Evolutionary conservation across 768 basidiomycete species (phyloP).

Genomic region (Tulasnella sp.): DNA sequence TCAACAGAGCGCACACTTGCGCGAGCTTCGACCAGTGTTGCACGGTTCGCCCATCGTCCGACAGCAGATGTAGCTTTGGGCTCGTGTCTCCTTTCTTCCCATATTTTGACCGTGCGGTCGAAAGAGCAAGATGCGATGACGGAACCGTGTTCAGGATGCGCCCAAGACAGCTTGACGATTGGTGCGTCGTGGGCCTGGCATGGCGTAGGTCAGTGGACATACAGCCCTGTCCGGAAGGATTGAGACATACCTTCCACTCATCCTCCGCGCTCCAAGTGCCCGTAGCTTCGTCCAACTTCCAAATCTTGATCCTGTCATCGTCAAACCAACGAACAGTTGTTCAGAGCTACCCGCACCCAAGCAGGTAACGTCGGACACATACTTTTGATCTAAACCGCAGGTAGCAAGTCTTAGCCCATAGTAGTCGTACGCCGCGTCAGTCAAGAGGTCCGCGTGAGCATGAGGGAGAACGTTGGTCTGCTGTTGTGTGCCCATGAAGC

Average conservation of each 20-base stretch:
- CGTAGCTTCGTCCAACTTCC: constrained; percentile 60
- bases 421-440: constrained; percentile 82
- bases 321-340: constrained; percentile 12
- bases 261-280: constrained; percentile 71
- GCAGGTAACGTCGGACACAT: constrained; percentile 19
- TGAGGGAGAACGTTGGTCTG: constrained; percentile 19
- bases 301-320: constrained; percentile 63
- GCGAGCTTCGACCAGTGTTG: constrained; percentile 67
- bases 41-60: constrained; percentile 57
- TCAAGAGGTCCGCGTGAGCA: constrained; percentile 70
- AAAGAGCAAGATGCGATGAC: constrained; percentile 81
- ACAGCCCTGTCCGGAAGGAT: background rate
- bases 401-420: constrained; percentile 77
- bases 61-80: constrained; percentile 23
- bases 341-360: constrained; percentile 1
- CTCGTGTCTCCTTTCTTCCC: constrained; percentile 40
- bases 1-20: constrained; percentile 79
- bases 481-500: constrained; percentile 3
- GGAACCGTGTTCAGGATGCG: constrained; percentile 84
- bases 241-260: constrained; percentile 71
- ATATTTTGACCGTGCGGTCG: constrained; percentile 86
- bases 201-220: background rate
- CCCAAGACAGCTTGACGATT: constrained; percentile 74
- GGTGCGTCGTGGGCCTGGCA: constrained; percentile 91
- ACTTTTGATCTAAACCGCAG: constrained; percentile 71